Evolutionary conservation across 306 rosid genomes (phyloP), one percentile per base, ranked within the genome.

Genomic region (Quercus suber): DNA sequence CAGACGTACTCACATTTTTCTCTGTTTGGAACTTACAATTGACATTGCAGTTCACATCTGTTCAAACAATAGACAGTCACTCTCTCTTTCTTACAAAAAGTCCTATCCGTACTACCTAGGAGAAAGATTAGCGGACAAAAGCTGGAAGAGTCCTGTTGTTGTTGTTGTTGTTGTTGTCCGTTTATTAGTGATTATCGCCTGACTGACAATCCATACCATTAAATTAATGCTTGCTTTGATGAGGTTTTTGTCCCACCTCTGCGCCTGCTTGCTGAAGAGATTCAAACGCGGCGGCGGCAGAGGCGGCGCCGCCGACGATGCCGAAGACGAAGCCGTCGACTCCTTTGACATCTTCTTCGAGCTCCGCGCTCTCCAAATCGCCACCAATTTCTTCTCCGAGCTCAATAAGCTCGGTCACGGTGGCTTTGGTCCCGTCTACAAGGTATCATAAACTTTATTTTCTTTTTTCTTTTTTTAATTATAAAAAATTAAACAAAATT

Each of bases 361-460:
- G 7, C 90, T 94, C 75, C 84, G 76, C 6, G 10, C 90, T 60
- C 88, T 94, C 53, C 92, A 94, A 67, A 81, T 89, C 41, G 98
- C 98, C 43, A 92, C 98, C 68, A 83, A 87, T 75, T 89, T 85
- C 85, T 94, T 94, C 89, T 88, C 94, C 69, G 86, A 84, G 5
- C 71, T 82, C 49, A 94, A 94, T 76, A 86, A 88, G 71, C 93
- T 94, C 56, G 98, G 98, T 21, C 97, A 89, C 68, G 98, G 98
- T 7, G 98, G 98, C n/a, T 94, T 94, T 73, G 98, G 98, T 6
- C 96, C 97, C 5, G 98, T 93, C 25, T 93, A 78, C 86, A 93
- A 89, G 98, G 98, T 94, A 43, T 35, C 45, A 2, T 8, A 41
- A 7, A 41, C 45, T 37, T 6, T n/a, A n/a, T 1, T 7, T 37